Percentiles rank a stretch among this genome's conserved stretches.
Evolutionary conservation across 441 rosid genomes (phyloP).

Genomic region (Aleurites moluccanus): DNA sequence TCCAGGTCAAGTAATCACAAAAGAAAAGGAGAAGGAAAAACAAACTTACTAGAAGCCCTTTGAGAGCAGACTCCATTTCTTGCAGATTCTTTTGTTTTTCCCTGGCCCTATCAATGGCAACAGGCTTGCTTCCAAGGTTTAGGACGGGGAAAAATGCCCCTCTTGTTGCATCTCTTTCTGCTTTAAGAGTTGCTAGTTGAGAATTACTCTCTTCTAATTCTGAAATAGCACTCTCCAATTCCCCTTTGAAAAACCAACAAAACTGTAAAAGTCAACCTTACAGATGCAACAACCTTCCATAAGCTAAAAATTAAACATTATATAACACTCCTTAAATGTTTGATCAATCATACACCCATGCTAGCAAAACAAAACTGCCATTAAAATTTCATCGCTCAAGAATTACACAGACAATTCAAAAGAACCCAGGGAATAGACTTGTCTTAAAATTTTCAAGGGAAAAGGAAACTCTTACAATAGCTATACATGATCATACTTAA

Average conservation of each 20-base stretch:
- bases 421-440: neutral
- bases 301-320: neutral
- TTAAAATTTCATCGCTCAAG: slow-evolving; percentile 2
- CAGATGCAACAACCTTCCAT: slow-evolving; percentile 1
- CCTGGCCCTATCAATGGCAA: slow-evolving; percentile 54
- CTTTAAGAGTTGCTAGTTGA: slow-evolving; percentile 67
- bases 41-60: slow-evolving; percentile 62
- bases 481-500: neutral
- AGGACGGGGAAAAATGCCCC: slow-evolving; percentile 79
- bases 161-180: slow-evolving; percentile 84
- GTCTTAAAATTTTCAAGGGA: neutral
- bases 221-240: slow-evolving; percentile 57
- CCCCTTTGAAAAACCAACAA: slow-evolving; percentile 54
- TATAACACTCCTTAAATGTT: neutral
- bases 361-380: neutral
- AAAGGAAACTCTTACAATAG: neutral
- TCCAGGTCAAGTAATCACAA: slow-evolving; percentile 26
- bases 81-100: slow-evolving; percentile 76
- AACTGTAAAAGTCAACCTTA: slow-evolving; percentile 17
- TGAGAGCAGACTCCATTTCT: slow-evolving; percentile 75
- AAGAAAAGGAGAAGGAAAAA: slow-evolving; percentile 24
- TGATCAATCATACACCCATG: neutral
- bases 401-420: neutral
- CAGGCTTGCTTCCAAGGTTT: slow-evolving; percentile 63
- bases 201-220: slow-evolving; percentile 72